Evolutionary conservation across 2,329 filamentous ascomycete species (phyloP), one percentile per base, ranked within the genome.

Genomic region (Colletotrichum filicis): DNA sequence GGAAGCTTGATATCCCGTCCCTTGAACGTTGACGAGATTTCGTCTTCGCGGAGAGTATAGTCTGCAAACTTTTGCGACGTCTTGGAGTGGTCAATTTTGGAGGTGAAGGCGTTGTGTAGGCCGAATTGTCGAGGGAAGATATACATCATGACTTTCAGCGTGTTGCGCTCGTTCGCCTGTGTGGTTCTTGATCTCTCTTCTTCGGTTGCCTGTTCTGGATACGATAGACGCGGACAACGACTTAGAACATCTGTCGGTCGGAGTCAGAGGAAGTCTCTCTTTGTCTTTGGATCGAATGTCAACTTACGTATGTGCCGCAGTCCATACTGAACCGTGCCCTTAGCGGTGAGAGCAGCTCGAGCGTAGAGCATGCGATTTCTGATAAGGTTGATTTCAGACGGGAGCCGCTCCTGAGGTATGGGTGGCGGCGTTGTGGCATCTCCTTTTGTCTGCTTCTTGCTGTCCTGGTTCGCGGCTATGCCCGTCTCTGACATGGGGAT

Each of bases 111-210:
- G 81, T 98, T 99, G 79, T 97, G 95, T 4, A 99, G 85, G 16
- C 91, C 90, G 79, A 98, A 98, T 78, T 98, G 95, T 12, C 92
- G 89, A 37, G 97, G 97, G 77, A 99, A 99, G 1, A 99, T 92
- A 81, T 98, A 96, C 86, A 96, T 97, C 89, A 98, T 90, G 24
- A 97, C 83, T 76, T 93, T 94, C 12, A 91, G 79, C 0, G 91
- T 93, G 74, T 92, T 88, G 14, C 82, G 79, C 1, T 85, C 78
- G 76, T 89, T 84, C 12, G 57, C 65, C 57, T 62, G 37, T 14
- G 26, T 49, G 68, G 12, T 37, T 22, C 60, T 35, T 2, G 35
- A 24, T 12, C 11, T 58, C 6, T 46, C 37, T 19, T 53, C 32
- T 1, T 46, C 12, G 5, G 16, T 22, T 6, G 35, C 22, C 56